phyloP scores from a whole-genome alignment of 768 basidiomycete genomes.

The Kwoniella sp. region DNA sequence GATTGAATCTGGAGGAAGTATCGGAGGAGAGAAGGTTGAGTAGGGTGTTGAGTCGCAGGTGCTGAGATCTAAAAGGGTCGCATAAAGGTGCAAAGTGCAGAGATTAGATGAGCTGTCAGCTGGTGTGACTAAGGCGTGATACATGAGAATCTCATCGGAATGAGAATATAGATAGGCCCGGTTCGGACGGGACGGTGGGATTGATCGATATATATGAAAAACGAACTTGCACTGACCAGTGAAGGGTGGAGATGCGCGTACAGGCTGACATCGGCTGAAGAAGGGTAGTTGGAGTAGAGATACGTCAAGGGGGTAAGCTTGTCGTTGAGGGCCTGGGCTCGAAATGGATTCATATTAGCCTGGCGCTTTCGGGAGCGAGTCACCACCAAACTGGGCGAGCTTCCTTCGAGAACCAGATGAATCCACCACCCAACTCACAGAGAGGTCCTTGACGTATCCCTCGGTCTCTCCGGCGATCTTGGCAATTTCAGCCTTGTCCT shows the following conservation, averaged over 20 bases:
- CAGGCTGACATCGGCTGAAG: conserved; percentile 85
- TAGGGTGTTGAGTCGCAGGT: conserved; percentile 77
- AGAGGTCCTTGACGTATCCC: conserved; percentile 39
- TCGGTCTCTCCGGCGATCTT: conserved; percentile 39
- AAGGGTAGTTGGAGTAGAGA: conserved; percentile 78
- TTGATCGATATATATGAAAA: background rate
- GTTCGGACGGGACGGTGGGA: background rate
- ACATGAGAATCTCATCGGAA: too few relatives aligned
- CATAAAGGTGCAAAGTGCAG: background rate
- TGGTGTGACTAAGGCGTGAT: too few relatives aligned
- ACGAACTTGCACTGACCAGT: conserved; percentile 66
- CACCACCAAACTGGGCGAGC: too few relatives aligned
- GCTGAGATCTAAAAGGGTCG: conserved; percentile 4
- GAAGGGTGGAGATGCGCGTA: conserved; percentile 85
- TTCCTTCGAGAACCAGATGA: too few relatives aligned
- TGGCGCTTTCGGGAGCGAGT: too few relatives aligned
- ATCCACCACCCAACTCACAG: conserved; percentile 34
- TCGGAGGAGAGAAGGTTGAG: conserved; percentile 79
- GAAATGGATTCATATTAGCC: background rate
- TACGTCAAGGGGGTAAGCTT: conserved; percentile 78
- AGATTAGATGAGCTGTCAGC: conserved; percentile 1
- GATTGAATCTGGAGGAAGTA: conserved; percentile 95
- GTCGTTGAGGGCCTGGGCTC: conserved; percentile 69
- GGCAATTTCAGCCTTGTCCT: conserved; percentile 48
- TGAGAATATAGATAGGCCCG: too few relatives aligned